Evolutionary conservation across 192 early-diverging fungal species (phyloP), one percentile per base, ranked within the genome.

Genomic region (Phycomyces blakesleeanus): DNA sequence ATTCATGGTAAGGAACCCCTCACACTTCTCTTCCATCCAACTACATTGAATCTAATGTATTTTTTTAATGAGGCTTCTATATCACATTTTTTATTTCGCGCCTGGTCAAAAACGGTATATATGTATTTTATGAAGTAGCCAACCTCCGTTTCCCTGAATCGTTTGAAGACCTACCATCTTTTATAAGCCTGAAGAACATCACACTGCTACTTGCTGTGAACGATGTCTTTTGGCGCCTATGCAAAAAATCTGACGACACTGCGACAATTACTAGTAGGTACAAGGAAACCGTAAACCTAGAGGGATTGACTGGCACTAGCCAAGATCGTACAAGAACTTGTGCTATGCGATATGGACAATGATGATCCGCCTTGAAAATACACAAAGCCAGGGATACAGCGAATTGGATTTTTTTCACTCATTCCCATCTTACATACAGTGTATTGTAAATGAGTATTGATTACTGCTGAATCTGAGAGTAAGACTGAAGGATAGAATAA

Each of bases 41-140:
- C 29, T 34, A 7, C 29, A 7, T 34, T 34, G 29, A 34, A 34
- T 34, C 49, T 20, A 47, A 26, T 24, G 10, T 59, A 14, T 49
- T n/a, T n/a, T n/a, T n/a, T n/a, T n/a, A n/a, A n/a, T n/a, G n/a
- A 59, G 41, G 57, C 18, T 47, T 59, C 41, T 3, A 54, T 20
- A 59, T 59, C 21, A 42, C 40, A 3, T 59, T 59, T 47, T 59
- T 25, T 27, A 21, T 59, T 11, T 25, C 5, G 3, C 18, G 18
- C 14, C 16, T 59, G 18, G 42, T 40, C 21, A 20, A 18, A 38
- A 49, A 42, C 21, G 39, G 57, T 24, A 49, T 59, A 8, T 59
- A 59, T 18, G 42, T 40, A 25, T 59, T 59, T 24, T 12, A 18
- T 8, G 57, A 59, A 27, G 42, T 59, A n/a, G 57, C 41, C 40